Evolutionary conservation across 2,329 filamentous ascomycete species (phyloP), one percentile per base, ranked within the genome.

Genomic region (Stagonosporopsis chrysanthemi): DNA sequence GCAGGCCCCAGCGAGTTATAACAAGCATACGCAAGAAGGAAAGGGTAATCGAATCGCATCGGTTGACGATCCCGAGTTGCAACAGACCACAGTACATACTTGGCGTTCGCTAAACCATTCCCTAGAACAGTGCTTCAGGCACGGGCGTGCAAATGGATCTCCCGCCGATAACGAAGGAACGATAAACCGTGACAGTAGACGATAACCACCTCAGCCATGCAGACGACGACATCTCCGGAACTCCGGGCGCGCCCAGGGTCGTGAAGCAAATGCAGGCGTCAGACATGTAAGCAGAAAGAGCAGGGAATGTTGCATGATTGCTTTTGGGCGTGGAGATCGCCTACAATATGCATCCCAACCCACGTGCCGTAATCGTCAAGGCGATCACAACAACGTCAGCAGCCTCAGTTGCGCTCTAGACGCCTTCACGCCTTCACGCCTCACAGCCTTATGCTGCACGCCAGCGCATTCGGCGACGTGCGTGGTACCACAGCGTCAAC

Each of bases 371-470:
- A 17, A 41, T 42, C 4, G n/a, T 38, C 15, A 15, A 17, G 33
- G 33, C 28, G 36, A 47, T 36, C 36, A 42, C 38, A 50, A 19
- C 19, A 12, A 39, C 28, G 46, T 33, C 38, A 41, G 38, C 22
- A 47, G 43, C 51, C 43, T 42, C 36, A 47, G 12, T 29, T 24
- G 23, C n/a, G 23, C 15, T 39, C 52, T 15, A 36, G 44, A 38
- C 24, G 28, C 40, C 15, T 28, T 22, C n/a, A 38, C 24, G 28
- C 40, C 15, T 28, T 22, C n/a, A 23, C 35, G 33, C 24, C 28
- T 41, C 23, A 36, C 44, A 54, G 44, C 44, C 44, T 48, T 54
- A 19, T 33, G 19, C 29, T 6, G 38, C 38, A 9, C 17, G 24
- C 22, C n/a, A 29, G 17, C 31, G 31, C 23, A 22, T 36, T 33